phyloP scores from a whole-genome alignment of 331 rosid genomes.

The Cydonia oblonga region DNA sequence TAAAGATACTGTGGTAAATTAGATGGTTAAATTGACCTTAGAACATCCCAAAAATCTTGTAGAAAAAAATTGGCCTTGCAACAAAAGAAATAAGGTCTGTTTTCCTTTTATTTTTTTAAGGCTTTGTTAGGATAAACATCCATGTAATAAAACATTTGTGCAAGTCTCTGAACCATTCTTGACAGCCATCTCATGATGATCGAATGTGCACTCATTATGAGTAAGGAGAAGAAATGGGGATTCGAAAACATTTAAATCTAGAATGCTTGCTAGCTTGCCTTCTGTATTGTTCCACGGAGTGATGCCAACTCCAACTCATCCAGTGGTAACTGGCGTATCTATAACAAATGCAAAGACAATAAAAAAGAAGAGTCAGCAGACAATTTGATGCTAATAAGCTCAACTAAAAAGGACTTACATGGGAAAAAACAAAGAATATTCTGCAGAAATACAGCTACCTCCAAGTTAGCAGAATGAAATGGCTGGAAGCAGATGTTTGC shows the following conservation, averaged over 20 bases:
- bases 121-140: not conserved
- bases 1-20: not conserved
- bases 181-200: conserved; percentile 3
- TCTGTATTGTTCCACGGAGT: conserved; percentile 78
- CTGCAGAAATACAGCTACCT: conserved; percentile 36
- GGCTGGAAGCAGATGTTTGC: conserved; percentile 58
- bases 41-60: not conserved
- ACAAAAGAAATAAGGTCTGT: not conserved
- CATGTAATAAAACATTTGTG: not conserved
- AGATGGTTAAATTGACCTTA: not conserved
- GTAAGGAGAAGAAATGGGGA: conserved; percentile 1
- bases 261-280: conserved; percentile 36
- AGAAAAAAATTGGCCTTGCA: not conserved
- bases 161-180: not conserved
- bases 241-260: not conserved
- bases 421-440: conserved; percentile 8
- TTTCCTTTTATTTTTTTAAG: not conserved
- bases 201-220: not conserved
- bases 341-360: conserved; percentile 12
- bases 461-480: conserved; percentile 71
- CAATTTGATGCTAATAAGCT: not conserved
- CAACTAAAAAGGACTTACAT: not conserved
- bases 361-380: not conserved
- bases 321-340: conserved; percentile 75
- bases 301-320: conserved; percentile 90